A percentile compares a stretch with the other conserved stretches of the same genome.
These are phyloP conservation scores for Cryptosporidium tyzzeri DNA, from an alignment of 169 alveolate genomes.

Conservation along the genomic window DNA sequence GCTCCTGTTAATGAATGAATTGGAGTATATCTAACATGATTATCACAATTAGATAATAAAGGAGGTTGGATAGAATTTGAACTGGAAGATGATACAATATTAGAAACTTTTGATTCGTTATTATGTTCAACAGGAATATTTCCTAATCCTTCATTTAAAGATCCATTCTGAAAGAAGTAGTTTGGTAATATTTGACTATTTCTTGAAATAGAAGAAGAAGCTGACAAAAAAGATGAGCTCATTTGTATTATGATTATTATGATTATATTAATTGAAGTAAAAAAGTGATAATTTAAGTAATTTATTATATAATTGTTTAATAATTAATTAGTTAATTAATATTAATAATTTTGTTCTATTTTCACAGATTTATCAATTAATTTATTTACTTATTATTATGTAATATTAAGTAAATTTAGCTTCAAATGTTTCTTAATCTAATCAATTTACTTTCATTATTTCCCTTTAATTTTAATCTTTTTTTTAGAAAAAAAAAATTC, in stretches of 20 bases:
- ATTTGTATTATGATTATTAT: background rate
- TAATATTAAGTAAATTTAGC: too few relatives aligned
- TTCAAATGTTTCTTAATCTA: background rate
- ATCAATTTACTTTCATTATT: background rate
- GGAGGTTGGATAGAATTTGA: background rate
- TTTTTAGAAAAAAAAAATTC: constrained; percentile 4
- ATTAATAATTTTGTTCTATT: background rate
- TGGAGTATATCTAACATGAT: constrained; percentile 26
- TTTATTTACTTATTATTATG: too few relatives aligned
- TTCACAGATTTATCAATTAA: too few relatives aligned
- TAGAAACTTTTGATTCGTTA: background rate
- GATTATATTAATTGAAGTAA: too few relatives aligned
- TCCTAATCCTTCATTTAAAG: constrained; percentile 25
- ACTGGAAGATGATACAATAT: background rate
- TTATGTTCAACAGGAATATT: background rate
- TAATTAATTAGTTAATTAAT: too few relatives aligned
- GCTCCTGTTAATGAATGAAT: constrained; percentile 59
- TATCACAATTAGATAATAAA: background rate
- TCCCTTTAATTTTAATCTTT: background rate
- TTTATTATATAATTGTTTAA: too few relatives aligned
- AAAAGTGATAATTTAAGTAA: background rate
- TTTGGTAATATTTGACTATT: constrained; percentile 40
- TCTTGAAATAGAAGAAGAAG: constrained; percentile 31
- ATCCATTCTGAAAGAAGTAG: constrained; percentile 18
- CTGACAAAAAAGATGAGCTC: constrained; percentile 33